Conservation (phyloP, 2,329 filamentous ascomycete genomes). For the Cladobotryum protrusum region DNA sequence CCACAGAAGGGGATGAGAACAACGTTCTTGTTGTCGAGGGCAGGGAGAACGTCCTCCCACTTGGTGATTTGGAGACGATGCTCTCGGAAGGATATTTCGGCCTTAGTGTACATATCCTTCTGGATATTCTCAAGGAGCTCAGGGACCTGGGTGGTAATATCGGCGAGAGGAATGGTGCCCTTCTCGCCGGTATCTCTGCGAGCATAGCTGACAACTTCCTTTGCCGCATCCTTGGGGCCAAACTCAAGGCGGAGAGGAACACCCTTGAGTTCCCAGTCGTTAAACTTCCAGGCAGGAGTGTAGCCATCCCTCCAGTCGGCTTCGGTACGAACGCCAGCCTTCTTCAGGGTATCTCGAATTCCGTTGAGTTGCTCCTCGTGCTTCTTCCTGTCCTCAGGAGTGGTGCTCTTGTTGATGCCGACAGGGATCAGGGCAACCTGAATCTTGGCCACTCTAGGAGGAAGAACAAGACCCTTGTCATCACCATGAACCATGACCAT, state of each 20-base stretch:
- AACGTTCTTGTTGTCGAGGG: slow-evolving; percentile 87
- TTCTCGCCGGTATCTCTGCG: slow-evolving; percentile 86
- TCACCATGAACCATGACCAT: slow-evolving; percentile 99
- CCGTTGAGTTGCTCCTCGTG: slow-evolving; percentile 71
- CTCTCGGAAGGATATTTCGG: slow-evolving; percentile 68
- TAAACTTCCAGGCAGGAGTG: slow-evolving; percentile 96
- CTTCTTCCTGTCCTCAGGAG: slow-evolving; percentile 68
- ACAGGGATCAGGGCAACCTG: slow-evolving; percentile 88
- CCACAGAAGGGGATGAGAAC: slow-evolving; percentile 88
- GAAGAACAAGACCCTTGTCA: slow-evolving; percentile 89
- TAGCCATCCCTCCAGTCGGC: slow-evolving; percentile 85
- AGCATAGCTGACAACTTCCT: slow-evolving; percentile 75
- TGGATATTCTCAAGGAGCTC: slow-evolving; percentile 87
- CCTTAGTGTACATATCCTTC: slow-evolving; percentile 68
- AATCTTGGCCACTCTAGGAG: slow-evolving; percentile 79
- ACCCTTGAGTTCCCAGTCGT: slow-evolving; percentile 96
- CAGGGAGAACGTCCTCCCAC: slow-evolving; percentile 88
- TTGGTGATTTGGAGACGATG: slow-evolving; percentile 77
- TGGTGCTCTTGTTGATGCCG: slow-evolving; percentile 83
- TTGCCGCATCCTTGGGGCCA: slow-evolving; percentile 87
- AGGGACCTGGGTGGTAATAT: slow-evolving; percentile 68
- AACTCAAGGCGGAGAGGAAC: slow-evolving; percentile 92
- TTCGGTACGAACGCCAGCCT: slow-evolving; percentile 69
- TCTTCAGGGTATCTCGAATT: slow-evolving; percentile 62
- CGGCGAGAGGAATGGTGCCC: slow-evolving; percentile 67